A percentile compares a stretch with the other conserved stretches of the same genome.
These are phyloP conservation scores for Angomonas ambiguus DNA, from an alignment of 208 protist species.

Conservation along the genomic window DNA sequence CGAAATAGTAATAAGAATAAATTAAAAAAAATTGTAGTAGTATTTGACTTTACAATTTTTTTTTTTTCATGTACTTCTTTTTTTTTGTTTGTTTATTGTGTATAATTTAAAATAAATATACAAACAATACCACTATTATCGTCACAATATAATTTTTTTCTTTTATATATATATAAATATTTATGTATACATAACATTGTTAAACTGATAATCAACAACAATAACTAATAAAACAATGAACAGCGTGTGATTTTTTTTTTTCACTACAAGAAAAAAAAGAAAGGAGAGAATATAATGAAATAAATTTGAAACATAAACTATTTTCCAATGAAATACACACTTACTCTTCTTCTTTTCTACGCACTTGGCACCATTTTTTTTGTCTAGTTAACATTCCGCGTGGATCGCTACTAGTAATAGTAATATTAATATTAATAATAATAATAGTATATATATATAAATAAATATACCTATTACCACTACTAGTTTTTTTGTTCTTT, in stretches of 20 bases:
- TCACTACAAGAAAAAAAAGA: too few species aligned
- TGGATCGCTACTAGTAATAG: too few species aligned
- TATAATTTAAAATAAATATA: background rate
- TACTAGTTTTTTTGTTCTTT: too few species aligned
- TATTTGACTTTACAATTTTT: conserved; percentile 15
- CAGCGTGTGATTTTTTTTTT: background rate
- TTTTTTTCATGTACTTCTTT: background rate
- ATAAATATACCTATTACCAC: background rate
- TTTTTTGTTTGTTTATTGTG: background rate
- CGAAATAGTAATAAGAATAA: background rate
- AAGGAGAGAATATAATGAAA: background rate
- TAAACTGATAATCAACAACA: too few species aligned
- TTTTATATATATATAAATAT: too few species aligned
- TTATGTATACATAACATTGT: too few species aligned
- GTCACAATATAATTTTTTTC: background rate
- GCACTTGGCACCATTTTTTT: background rate
- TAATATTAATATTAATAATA: background rate
- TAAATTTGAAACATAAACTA: background rate
- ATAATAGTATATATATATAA: background rate
- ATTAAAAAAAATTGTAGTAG: background rate
- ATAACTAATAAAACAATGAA: background rate
- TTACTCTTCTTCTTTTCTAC: background rate
- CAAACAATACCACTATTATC: background rate
- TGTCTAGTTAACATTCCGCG: background rate
- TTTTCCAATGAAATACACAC: background rate